phyloP scores from a whole-genome alignment of 2,329 filamentous ascomycete species.

The Beauveria sp. region DNA sequence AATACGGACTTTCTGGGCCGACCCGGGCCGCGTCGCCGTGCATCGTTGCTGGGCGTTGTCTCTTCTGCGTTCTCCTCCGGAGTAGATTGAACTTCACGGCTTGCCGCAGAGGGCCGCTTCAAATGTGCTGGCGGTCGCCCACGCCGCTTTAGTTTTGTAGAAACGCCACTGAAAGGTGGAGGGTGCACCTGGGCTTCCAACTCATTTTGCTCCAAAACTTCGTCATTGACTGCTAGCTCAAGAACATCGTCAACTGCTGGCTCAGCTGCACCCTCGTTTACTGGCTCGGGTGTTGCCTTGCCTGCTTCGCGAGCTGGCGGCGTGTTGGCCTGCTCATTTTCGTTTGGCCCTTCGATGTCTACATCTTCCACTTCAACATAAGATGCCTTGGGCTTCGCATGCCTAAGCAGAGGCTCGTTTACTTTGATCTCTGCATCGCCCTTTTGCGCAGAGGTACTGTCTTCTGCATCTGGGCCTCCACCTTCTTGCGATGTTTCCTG shows the following conservation, averaged over 20 bases:
- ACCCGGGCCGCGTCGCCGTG: slow-evolving; percentile 17
- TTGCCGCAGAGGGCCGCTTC: neutral
- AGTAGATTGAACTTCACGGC: slow-evolving; percentile 18
- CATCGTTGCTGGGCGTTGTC: slow-evolving; percentile 13
- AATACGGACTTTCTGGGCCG: slow-evolving; percentile 21
- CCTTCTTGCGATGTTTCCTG: slow-evolving; percentile 15
- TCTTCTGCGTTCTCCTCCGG: neutral
- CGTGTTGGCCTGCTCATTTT: neutral
- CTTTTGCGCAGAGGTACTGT: slow-evolving; percentile 10
- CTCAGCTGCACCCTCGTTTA: neutral
- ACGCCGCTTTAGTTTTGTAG: slow-evolving; percentile 15
- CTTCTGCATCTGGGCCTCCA: slow-evolving; percentile 6
- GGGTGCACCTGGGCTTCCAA: neutral
- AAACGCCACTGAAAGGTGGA: neutral
- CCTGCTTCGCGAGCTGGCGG: neutral
- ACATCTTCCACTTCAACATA: slow-evolving; percentile 42
- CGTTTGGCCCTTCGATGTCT: slow-evolving; percentile 23
- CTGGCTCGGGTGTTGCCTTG: neutral
- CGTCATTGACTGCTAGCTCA: neutral
- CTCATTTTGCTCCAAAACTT: neutral
- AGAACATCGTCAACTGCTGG: neutral
- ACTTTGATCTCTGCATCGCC: slow-evolving; percentile 20
- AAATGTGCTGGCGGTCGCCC: slow-evolving; percentile 13
- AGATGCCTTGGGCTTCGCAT: slow-evolving; percentile 43
- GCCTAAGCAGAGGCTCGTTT: slow-evolving; percentile 41